Percentiles rank a stretch among this genome's conserved stretches.
Evolutionary conservation across 1,284 basidiomycete genomes (phyloP).

Genomic region (Pseudozyma hubeiensis): DNA sequence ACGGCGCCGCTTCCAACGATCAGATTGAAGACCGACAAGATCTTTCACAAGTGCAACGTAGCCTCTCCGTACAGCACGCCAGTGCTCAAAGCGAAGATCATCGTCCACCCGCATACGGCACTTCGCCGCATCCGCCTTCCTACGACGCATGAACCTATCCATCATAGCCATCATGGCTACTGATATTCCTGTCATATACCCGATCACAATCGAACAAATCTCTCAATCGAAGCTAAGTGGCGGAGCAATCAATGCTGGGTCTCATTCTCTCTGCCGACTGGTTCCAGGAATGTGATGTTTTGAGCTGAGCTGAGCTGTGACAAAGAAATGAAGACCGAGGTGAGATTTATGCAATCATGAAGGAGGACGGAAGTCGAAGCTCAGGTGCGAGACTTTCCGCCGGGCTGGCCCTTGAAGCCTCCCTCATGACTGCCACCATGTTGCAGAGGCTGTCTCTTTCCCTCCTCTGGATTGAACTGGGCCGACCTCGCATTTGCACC

Average conservation of each 20-base stretch:
- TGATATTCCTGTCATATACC: too few relatives aligned
- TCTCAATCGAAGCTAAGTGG: too few relatives aligned
- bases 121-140: constrained; percentile 42
- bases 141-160: constrained; percentile 28
- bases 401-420: constrained; percentile 41
- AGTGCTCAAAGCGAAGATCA: constrained; percentile 8
- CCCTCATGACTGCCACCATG: constrained; percentile 55
- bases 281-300: too few relatives aligned
- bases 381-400: constrained; percentile 36
- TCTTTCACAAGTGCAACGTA: background rate
- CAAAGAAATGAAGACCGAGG: too few relatives aligned
- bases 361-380: too few relatives aligned
- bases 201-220: too few relatives aligned
- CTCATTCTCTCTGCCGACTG: too few relatives aligned
- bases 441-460: constrained; percentile 44
- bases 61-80: background rate
- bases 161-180: background rate
- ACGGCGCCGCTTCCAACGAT: background rate
- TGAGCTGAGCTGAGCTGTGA: too few relatives aligned
- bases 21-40: background rate
- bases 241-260: too few relatives aligned
- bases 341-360: too few relatives aligned
- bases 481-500: constrained; percentile 42
- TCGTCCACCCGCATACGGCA: constrained; percentile 41
- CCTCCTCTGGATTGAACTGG: constrained; percentile 56